phyloP scores from a whole-genome alignment of 768 basidiomycete species.

The Suillus placidus region DNA sequence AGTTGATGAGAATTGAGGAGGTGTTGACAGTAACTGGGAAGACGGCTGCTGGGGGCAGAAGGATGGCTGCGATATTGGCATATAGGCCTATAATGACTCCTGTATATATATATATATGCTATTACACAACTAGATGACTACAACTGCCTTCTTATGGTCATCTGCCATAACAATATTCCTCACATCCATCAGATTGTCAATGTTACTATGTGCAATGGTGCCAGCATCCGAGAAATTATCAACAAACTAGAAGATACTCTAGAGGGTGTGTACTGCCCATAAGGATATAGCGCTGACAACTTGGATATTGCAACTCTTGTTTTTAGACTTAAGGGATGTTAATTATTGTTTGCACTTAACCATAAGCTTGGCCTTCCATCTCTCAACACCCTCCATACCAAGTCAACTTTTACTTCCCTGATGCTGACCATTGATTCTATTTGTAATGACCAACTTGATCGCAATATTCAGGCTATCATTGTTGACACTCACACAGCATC shows the following conservation, averaged over 20 bases:
- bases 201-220: conserved; percentile 9
- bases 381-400: conserved; percentile 14
- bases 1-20: too few species aligned
- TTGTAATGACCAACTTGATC: conserved; percentile 2
- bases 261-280: conserved; percentile 3
- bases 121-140: not conserved
- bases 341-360: conserved; percentile 19
- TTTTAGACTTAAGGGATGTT: conserved; percentile 13
- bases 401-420: conserved; percentile 13
- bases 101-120: not conserved
- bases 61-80: too few species aligned
- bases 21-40: too few species aligned
- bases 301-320: conserved; percentile 16
- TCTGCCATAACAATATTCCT: conserved; percentile 11
- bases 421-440: conserved; percentile 16
- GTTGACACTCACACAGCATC: not conserved
- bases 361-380: conserved; percentile 16
- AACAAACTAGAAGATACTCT: conserved; percentile 13
- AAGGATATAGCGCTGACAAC: not conserved
- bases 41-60: too few species aligned
- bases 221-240: conserved; percentile 9
- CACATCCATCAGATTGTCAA: conserved; percentile 10
- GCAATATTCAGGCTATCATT: conserved; percentile 17
- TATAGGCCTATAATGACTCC: not conserved
- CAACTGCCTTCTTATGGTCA: conserved; percentile 11